Evolutionary conservation across 768 basidiomycete species (phyloP), one percentile per base, ranked within the genome.

Genomic region (Chlorophyllum brunneum): DNA sequence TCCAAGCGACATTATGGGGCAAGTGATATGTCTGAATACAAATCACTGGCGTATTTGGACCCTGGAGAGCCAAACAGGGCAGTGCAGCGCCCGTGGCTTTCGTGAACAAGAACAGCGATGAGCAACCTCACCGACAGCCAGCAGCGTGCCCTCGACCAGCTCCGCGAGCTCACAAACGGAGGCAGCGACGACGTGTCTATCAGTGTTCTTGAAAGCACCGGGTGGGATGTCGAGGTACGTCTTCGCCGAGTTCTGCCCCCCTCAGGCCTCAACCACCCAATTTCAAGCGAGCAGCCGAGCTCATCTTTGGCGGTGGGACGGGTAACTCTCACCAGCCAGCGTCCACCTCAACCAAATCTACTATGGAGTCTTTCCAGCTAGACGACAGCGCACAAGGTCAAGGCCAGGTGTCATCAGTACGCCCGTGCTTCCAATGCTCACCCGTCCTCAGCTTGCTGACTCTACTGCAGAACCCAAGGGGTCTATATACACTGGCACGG

Each of bases 221-320:
- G 75, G 43, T 90, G 86, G 86, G 81, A 88, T 68, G 78, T 90
- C 27, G 75, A 84, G 75, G 86, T 84, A 48, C 57, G 75, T 57
- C 23, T 43, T 18, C 8, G 20, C 13, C 33, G 4, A 29, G 27
- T 51, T n/a, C 24, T 24, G 29, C 39, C 30, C 10, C 36, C 18
- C 30, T 43, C 5, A 4, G 33, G 13, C 15, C 16, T 10, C 26
- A 26, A 30, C 39, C 9, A 48, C 8, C 45, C 38, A 4, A 39
- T 34, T 20, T 20, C 58, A 5, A 86, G 80, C 72, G 75, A 55
- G 84, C 84, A 15, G 79, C 79, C 10, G 80, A 85, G 53, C 63
- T 83, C 13, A 72, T 86, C 20, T 85, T 84, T 55, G 81, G 76
- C 23, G 57, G 64, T 31, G 54, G 44, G 30, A 33, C 42, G 26